A percentile compares a stretch with the other conserved stretches of the same genome.
Conservation (phyloP, 2,329 filamentous ascomycete species). For the Orbilia javanica region DNA sequence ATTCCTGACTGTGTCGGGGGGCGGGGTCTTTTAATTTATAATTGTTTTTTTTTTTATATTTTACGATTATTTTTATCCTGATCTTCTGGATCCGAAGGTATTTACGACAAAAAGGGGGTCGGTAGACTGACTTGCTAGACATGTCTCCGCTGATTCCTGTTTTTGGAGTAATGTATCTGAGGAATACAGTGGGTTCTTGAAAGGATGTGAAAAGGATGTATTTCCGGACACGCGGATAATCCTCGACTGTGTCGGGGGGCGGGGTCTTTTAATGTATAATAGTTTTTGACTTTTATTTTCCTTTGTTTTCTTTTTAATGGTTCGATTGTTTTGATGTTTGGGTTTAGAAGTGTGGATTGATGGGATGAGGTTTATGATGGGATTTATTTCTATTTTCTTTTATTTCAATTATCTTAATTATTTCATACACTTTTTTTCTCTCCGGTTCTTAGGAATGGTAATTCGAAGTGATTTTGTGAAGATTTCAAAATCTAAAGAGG, state of each 20-base stretch:
- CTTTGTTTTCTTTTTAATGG: neutral
- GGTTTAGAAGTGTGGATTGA: too few relatives aligned
- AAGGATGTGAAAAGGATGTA: neutral
- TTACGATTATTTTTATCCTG: neutral
- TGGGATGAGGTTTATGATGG: too few relatives aligned
- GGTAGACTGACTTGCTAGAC: neutral
- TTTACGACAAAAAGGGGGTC: neutral
- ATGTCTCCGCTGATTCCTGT: neutral
- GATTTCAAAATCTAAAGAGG: too few relatives aligned
- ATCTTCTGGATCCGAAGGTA: neutral
- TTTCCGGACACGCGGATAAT: conserved; percentile 15
- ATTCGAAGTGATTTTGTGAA: too few relatives aligned
- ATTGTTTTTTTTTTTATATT: neutral
- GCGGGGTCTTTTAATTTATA: conserved; percentile 10
- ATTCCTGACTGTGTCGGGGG: neutral
- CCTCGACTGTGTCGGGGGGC: neutral
- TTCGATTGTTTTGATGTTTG: too few relatives aligned
- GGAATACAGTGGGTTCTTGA: too few relatives aligned
- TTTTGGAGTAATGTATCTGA: neutral
- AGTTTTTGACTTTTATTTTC: neutral
- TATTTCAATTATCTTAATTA: too few relatives aligned
- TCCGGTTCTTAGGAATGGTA: too few relatives aligned
- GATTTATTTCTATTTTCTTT: too few relatives aligned
- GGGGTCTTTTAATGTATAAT: conserved; percentile 30
- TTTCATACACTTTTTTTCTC: too few relatives aligned